Percentiles rank a stretch among this genome's conserved stretches.
These are phyloP conservation scores for Botrytis sinoallii DNA, from an alignment of 2,329 filamentous ascomycete genomes.

Conservation along the genomic window DNA sequence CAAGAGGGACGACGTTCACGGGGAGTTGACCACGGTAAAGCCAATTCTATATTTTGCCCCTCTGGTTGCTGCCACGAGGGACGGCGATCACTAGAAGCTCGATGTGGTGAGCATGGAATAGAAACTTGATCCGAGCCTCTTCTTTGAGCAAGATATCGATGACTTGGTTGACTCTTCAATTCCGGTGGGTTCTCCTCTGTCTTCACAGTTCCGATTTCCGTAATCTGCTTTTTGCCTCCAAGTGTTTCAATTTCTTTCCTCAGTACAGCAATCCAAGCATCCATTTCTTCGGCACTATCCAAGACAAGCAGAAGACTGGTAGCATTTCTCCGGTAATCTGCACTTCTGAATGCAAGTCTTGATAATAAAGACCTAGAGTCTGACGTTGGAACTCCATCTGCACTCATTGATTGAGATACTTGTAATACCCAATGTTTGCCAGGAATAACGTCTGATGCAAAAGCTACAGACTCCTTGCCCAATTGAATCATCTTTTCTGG, in stretches of 20 bases:
- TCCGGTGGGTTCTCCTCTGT: constrained; percentile 39
- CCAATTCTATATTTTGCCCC: neutral
- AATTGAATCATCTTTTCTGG: constrained; percentile 73
- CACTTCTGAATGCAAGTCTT: constrained; percentile 57
- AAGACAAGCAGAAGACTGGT: constrained; percentile 70
- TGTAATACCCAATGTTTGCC: constrained; percentile 79
- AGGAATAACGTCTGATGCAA: constrained; percentile 75
- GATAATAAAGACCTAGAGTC: constrained; percentile 63
- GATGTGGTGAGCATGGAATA: constrained; percentile 25
- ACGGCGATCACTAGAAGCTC: constrained; percentile 22
- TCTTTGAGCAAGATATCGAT: constrained; percentile 30
- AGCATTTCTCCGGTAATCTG: constrained; percentile 52
- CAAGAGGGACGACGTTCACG: constrained; percentile 2
- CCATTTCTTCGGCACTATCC: constrained; percentile 70
- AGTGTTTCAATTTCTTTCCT: constrained; percentile 67
- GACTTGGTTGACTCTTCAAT: constrained; percentile 32
- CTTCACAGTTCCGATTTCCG: constrained; percentile 57
- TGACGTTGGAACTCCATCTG: constrained; percentile 49
- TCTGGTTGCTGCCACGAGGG: constrained; percentile 21
- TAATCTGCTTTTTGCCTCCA: constrained; percentile 62
- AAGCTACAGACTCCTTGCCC: constrained; percentile 72
- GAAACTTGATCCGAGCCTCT: constrained; percentile 29
- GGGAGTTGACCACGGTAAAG: constrained; percentile 10
- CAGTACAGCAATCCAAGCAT: constrained; percentile 67
- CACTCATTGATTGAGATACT: constrained; percentile 63